Evolutionary conservation across 208 protist genomes (phyloP).

Genomic region (Leishmania braziliensis): DNA sequence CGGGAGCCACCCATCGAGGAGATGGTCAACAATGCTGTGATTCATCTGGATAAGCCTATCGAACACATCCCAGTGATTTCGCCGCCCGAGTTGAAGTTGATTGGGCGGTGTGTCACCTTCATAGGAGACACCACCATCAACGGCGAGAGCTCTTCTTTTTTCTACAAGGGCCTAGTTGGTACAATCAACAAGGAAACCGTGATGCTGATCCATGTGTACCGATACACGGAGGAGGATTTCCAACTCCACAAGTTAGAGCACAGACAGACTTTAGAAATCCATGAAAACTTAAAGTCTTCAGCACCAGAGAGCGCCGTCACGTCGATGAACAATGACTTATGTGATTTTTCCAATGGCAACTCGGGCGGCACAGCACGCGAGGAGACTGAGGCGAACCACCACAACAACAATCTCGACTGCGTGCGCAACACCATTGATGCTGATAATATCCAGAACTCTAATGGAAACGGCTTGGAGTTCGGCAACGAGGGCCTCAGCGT

Average conservation of each 20-base stretch:
- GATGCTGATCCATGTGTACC: slow-evolving; percentile 66
- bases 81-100: slow-evolving; percentile 78
- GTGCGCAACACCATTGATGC: neutral
- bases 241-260: slow-evolving; percentile 34
- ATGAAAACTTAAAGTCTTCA: neutral
- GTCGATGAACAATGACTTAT: neutral
- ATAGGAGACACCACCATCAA: slow-evolving; percentile 53
- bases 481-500: neutral
- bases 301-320: no score
- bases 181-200: slow-evolving; percentile 83
- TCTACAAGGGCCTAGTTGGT: slow-evolving; percentile 75
- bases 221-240: slow-evolving; percentile 79
- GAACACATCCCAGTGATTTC: slow-evolving; percentile 58
- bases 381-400: slow-evolving; percentile 14
- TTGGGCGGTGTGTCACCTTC: slow-evolving; percentile 81
- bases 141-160: slow-evolving; percentile 51
- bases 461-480: slow-evolving; percentile 21
- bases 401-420: neutral
- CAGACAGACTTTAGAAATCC: slow-evolving; percentile 1
- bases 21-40: slow-evolving; percentile 35
- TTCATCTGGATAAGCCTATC: slow-evolving; percentile 57
- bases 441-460: neutral
- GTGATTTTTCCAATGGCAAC: neutral
- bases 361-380: slow-evolving; percentile 13
- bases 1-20: slow-evolving; percentile 41